Percentiles rank a stretch among this genome's conserved stretches.
phyloP scores from a whole-genome alignment of 192 early-diverging fungal genomes.

The Pilaira anomala region DNA sequence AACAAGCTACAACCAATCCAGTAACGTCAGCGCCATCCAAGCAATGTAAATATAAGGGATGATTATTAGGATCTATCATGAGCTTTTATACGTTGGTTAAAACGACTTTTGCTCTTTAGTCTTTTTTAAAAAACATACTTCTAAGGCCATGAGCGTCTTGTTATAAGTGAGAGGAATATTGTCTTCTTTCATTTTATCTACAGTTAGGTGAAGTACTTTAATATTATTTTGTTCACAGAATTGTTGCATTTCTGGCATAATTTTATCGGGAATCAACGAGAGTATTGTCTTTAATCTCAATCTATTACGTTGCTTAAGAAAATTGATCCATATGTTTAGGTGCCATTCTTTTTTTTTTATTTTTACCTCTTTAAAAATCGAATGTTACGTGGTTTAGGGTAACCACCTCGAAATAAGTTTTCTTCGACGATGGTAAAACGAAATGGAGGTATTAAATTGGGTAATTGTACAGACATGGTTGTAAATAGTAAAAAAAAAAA shows the following conservation, averaged over 20 bases:
- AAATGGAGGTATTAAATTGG: constrained; percentile 73
- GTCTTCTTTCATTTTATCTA: constrained; percentile 80
- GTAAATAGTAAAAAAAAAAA: background rate
- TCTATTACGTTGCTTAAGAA: constrained; percentile 25
- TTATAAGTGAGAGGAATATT: constrained; percentile 79
- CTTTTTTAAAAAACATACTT: constrained; percentile 30
- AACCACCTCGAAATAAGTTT: constrained; percentile 81
- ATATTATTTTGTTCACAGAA: constrained; percentile 70
- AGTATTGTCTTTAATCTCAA: constrained; percentile 78
- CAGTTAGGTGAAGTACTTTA: constrained; percentile 60
- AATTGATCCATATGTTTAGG: background rate
- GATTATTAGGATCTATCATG: constrained; percentile 67
- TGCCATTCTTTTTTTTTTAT: background rate
- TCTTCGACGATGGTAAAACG: constrained; percentile 84
- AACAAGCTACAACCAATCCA: constrained; percentile 75
- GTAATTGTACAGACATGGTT: constrained; percentile 20
- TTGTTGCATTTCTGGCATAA: constrained; percentile 51
- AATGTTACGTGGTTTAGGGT: constrained; percentile 83
- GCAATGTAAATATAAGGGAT: constrained; percentile 89
- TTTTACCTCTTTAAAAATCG: constrained; percentile 75
- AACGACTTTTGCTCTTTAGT: constrained; percentile 3
- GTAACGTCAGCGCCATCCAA: constrained; percentile 87
- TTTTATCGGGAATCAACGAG: constrained; percentile 77
- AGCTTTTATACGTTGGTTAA: constrained; percentile 50
- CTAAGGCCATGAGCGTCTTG: constrained; percentile 63